Conservation (phyloP, 345 rosid genomes). For the Linum tenue region DNA sequence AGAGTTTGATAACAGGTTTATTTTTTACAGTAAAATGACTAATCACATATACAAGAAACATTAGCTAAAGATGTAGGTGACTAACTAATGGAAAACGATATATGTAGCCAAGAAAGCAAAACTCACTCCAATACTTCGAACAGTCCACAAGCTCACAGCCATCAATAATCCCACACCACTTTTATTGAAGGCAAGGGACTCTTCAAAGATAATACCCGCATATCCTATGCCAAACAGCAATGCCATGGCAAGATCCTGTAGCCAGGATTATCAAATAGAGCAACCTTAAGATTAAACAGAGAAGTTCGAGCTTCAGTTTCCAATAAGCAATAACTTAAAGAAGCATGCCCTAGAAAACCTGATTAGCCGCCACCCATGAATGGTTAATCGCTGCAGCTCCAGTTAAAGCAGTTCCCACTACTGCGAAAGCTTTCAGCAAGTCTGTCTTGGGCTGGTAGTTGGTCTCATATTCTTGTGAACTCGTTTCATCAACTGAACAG, state of each 20-base stretch:
- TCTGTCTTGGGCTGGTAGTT: conserved; percentile 79
- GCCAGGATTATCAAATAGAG: conserved; percentile 11
- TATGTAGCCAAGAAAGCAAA: conserved; percentile 3
- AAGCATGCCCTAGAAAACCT: conserved; percentile 29
- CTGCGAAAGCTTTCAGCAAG: conserved; percentile 61
- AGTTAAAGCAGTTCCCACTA: conserved; percentile 65
- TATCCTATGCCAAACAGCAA: conserved; percentile 80
- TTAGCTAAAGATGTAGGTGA: neutral
- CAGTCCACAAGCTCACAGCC: conserved; percentile 96
- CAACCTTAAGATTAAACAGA: too few relatives aligned
- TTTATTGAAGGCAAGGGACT: conserved; percentile 90
- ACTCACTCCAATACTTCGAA: conserved; percentile 83
- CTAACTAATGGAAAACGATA: neutral
- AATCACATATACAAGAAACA: neutral
- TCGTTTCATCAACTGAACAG: conserved; percentile 81
- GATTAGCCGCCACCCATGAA: conserved; percentile 95
- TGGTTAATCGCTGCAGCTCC: conserved; percentile 84
- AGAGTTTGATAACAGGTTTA: too few relatives aligned
- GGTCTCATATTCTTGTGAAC: conserved; percentile 59
- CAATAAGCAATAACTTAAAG: neutral
- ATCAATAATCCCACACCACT: conserved; percentile 89
- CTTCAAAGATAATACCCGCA: conserved; percentile 82
- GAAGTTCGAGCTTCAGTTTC: neutral
- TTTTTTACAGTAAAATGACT: too few relatives aligned
- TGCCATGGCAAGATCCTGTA: conserved; percentile 95